These are phyloP conservation scores for Saitozyma sp. DNA, from an alignment of 768 basidiomycete genomes.

Conservation along the genomic window DNA sequence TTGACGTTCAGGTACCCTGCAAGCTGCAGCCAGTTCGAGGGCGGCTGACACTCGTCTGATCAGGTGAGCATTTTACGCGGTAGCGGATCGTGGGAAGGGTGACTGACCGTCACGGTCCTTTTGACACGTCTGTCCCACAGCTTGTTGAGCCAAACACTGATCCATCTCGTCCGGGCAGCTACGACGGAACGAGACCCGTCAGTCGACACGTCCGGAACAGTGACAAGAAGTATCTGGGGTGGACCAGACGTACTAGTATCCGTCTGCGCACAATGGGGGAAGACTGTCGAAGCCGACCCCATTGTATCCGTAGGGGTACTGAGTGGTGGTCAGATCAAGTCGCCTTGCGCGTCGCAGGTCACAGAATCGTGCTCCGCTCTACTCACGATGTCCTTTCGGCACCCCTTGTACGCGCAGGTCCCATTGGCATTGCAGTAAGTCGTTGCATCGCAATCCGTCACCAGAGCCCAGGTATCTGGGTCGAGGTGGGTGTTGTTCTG, in stretches of 20 bases:
- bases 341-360: slow-evolving; percentile 12
- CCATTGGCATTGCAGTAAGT: slow-evolving; percentile 65
- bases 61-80: slow-evolving; percentile 1
- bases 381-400: slow-evolving; percentile 77
- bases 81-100: slow-evolving; percentile 1
- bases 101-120: slow-evolving; percentile 76
- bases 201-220: background rate
- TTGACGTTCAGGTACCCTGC: slow-evolving; percentile 69
- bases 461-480: slow-evolving; percentile 74
- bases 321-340: slow-evolving; percentile 3
- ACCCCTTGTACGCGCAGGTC: slow-evolving; percentile 65
- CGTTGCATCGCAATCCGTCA: slow-evolving; percentile 70
- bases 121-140: slow-evolving; percentile 72
- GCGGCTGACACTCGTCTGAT: slow-evolving; percentile 73
- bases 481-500: slow-evolving; percentile 67
- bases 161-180: slow-evolving; percentile 79
- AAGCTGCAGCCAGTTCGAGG: slow-evolving; percentile 63
- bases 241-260: slow-evolving; percentile 57
- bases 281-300: slow-evolving; percentile 52
- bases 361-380: slow-evolving; percentile 24
- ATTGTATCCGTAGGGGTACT: slow-evolving; percentile 52
- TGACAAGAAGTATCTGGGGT: slow-evolving; percentile 1
- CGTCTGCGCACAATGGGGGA: slow-evolving; percentile 64
- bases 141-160: slow-evolving; percentile 63
- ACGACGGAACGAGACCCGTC: background rate